Base-by-base conservation (phyloP, 2,329 filamentous ascomycete species). In the Verticillium dahliae region DNA sequence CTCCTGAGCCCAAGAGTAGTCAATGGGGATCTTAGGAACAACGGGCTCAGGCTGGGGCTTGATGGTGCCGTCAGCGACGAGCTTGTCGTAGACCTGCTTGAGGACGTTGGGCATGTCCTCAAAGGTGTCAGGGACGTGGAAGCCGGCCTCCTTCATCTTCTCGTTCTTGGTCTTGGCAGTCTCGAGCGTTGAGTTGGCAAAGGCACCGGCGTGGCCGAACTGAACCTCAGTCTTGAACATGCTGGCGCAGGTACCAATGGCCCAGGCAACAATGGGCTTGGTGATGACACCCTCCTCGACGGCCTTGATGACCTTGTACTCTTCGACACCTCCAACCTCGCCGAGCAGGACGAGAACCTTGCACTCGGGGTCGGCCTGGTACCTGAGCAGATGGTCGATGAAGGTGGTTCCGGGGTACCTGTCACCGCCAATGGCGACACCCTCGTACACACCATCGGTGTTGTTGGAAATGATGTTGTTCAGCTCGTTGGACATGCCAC, bases 211-310 rank as follows among this genome's bases (percentile, higher is more conserved):
- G 83, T 99, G 95, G 73, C 95, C 95, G 81, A 99, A 99, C 80
- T 99, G 95, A 56, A 99, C 95, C 84, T 99, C 95, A 50, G 95
- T 99, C 89, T 97, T 98, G 85, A 99, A 96, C 92, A 99, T 95
- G 85, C 91, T 94, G 67, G 95, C 95, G 79, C 96, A 97, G 71
- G 95, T 99, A 84, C 95, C 95, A 73, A 99, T 99, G 69, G 95
- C 95, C 95, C 95, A 99, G 54, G 95, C 95, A 65, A 99, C 93
- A 73, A 99, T 95, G 72, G 95, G 95, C 88, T 99, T 99, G 76
- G 90, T 99, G 77, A 99, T 97, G 75, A 86, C 79, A 72, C 95
- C 95, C 68, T 90, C 85, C 88, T 98, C 95, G 70, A 99, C 91
- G 64, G 95, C 95, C 74, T 99, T 94, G 69, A 99, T 97, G 70